Evolutionary conservation across 139 green algal genomes (phyloP), one percentile per base, ranked within the genome.

Genomic region (Yamagishiella unicocca): DNA sequence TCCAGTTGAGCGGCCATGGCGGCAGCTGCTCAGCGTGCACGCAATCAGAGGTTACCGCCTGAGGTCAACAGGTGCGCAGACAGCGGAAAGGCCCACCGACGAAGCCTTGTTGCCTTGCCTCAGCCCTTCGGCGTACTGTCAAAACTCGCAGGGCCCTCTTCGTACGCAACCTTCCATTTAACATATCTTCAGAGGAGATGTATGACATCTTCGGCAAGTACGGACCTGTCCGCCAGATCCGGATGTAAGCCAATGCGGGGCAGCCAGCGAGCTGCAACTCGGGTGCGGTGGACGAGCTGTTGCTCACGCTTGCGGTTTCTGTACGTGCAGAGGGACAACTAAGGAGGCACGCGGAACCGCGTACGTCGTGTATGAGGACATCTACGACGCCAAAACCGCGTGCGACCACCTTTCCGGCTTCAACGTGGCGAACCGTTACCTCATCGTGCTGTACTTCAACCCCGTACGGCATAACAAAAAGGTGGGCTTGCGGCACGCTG

Each of bases 281-380:
- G n/a, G n/a, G n/a, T n/a, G n/a, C n/a, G n/a, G n/a, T n/a, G n/a
- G n/a, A n/a, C n/a, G n/a, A n/a, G n/a, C n/a, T n/a, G n/a, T n/a
- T n/a, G n/a, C n/a, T n/a, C n/a, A n/a, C n/a, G n/a, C n/a, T n/a
- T n/a, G n/a, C n/a, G n/a, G n/a, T n/a, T n/a, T n/a, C n/a, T 81
- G 40, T 35, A 33, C 3, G 1, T 78, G 70, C 90, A 95, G 92
- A 33, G 98, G 98, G 25, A 93, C 87, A 42, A 94, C 83, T 54
- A 99, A 99, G 90, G 97, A 99, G 19, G 98, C 98, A 3, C 92
- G 96, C 10, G 98, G 98, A 25, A 99, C 98, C 14, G 98, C 98
- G 0, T 99, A 98, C 82, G 95, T 99, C 0, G 97, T 99, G 50
- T 99, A 99, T 83, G 98, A 99, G 83, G 98, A 99, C 94, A 99